A percentile compares a stretch with the other conserved stretches of the same genome.
Conservation (phyloP, 2,329 filamentous ascomycete genomes). For the Sarocladium kiliense region DNA sequence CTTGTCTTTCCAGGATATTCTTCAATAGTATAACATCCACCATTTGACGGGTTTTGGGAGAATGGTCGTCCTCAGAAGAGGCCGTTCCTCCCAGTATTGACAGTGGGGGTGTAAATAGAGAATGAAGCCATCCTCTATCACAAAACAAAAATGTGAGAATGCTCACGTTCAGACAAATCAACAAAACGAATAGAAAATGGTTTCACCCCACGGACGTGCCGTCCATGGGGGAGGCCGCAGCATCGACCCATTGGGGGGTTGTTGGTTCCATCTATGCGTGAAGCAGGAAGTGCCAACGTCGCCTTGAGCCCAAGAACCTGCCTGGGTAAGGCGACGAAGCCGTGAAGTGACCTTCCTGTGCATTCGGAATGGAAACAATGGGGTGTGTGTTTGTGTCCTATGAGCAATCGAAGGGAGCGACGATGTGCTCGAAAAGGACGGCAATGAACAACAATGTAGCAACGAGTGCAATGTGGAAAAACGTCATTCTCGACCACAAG, state of each 20-base stretch:
- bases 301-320: neutral
- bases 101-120: neutral
- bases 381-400: conserved; percentile 3
- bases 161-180: conserved; percentile 6
- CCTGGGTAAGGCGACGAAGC: neutral
- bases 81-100: neutral
- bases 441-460: conserved; percentile 5
- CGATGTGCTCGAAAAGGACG: neutral
- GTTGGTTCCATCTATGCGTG: neutral
- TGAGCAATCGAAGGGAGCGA: conserved; percentile 5
- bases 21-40: neutral
- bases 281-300: neutral
- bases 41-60: neutral
- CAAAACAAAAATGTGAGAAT: neutral
- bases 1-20: neutral
- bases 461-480: conserved; percentile 2
- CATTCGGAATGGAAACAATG: neutral
- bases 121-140: neutral
- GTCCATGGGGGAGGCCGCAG: conserved; percentile 41
- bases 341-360: neutral
- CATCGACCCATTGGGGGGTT: conserved; percentile 44
- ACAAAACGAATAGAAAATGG: conserved; percentile 1
- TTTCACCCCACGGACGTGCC: conserved; percentile 18
- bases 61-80: neutral
- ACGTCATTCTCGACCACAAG: neutral